A percentile compares a stretch with the other conserved stretches of the same genome.
These are phyloP conservation scores for Syncephalastrum sp. DNA, from an alignment of 371 early-diverging fungal species.

Conservation along the genomic window DNA sequence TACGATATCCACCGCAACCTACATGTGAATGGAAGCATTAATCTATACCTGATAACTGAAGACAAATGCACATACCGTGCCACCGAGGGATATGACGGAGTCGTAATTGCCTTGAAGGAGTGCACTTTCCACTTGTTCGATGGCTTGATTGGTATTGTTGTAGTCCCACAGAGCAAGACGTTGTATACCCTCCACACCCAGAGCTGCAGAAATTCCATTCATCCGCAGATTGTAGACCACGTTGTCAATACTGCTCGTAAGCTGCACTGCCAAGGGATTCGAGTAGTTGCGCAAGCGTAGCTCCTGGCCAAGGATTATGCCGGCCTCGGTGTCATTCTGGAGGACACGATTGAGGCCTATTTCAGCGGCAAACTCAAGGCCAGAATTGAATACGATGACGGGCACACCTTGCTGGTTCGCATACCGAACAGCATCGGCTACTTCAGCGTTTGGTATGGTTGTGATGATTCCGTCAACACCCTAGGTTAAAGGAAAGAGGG, in stretches of 20 bases:
- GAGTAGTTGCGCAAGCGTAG: constrained; percentile 21
- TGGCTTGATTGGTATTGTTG: constrained; percentile 4
- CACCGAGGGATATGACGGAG: constrained; percentile 30
- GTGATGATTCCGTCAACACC: constrained; percentile 38
- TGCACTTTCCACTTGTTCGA: neutral
- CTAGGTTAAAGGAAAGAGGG: neutral
- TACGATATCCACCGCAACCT: constrained; percentile 18
- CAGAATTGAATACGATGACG: constrained; percentile 48
- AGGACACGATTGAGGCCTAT: constrained; percentile 40
- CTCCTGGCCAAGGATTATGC: constrained; percentile 33
- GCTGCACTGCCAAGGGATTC: constrained; percentile 15
- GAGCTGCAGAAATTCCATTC: neutral
- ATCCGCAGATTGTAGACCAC: constrained; percentile 1
- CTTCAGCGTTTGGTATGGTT: constrained; percentile 39
- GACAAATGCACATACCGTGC: constrained; percentile 13
- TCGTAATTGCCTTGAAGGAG: constrained; percentile 13
- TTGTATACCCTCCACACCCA: neutral
- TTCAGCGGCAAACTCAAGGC: constrained; percentile 33
- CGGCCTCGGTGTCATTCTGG: constrained; percentile 42
- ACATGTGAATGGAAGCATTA: constrained; percentile 3
- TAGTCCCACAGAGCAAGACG: constrained; percentile 6
- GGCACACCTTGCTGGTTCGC: constrained; percentile 32
- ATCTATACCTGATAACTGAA: neutral
- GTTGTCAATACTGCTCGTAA: constrained; percentile 6
- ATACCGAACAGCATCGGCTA: constrained; percentile 33